These are phyloP conservation scores for Ceratocystis papillata DNA, from an alignment of 2,329 filamentous ascomycete species.

Conservation along the genomic window DNA sequence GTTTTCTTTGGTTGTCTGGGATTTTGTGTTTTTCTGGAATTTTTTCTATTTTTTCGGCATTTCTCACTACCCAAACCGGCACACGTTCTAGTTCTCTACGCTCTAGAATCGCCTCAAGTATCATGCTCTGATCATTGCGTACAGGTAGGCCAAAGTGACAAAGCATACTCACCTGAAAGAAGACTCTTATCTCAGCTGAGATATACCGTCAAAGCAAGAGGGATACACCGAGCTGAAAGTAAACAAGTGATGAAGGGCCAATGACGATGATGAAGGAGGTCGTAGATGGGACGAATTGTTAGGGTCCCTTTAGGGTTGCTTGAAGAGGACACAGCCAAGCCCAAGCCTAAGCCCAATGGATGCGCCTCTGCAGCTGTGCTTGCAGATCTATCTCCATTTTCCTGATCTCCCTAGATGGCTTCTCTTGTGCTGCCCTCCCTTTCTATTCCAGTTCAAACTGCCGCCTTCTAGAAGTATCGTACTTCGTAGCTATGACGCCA, in stretches of 20 bases:
- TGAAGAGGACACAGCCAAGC: too few relatives aligned
- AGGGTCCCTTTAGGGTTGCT: neutral
- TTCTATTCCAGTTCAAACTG: too few relatives aligned
- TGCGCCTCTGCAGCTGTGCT: too few relatives aligned
- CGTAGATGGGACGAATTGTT: neutral
- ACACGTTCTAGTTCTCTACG: neutral
- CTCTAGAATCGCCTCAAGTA: constrained; percentile 6
- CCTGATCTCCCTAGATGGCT: too few relatives aligned
- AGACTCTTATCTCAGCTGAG: constrained; percentile 8
- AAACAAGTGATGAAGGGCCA: neutral
- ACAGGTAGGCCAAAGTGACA: neutral
- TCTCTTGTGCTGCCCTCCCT: too few relatives aligned
- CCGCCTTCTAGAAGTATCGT: neutral
- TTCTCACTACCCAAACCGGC: neutral
- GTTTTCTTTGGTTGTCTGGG: neutral
- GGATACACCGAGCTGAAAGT: neutral
- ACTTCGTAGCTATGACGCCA: constrained; percentile 1
- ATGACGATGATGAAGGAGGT: neutral
- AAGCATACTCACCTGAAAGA: constrained; percentile 15
- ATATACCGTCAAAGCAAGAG: constrained; percentile 1
- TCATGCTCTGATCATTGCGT: neutral
- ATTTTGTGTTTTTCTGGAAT: neutral
- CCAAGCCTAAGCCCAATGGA: too few relatives aligned
- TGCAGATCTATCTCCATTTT: too few relatives aligned
- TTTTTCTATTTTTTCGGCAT: constrained; percentile 2